Evolutionary conservation across 2,329 filamentous ascomycete genomes (phyloP), one percentile per base, ranked within the genome.

Genomic region (Ophiostoma fasciatum): DNA sequence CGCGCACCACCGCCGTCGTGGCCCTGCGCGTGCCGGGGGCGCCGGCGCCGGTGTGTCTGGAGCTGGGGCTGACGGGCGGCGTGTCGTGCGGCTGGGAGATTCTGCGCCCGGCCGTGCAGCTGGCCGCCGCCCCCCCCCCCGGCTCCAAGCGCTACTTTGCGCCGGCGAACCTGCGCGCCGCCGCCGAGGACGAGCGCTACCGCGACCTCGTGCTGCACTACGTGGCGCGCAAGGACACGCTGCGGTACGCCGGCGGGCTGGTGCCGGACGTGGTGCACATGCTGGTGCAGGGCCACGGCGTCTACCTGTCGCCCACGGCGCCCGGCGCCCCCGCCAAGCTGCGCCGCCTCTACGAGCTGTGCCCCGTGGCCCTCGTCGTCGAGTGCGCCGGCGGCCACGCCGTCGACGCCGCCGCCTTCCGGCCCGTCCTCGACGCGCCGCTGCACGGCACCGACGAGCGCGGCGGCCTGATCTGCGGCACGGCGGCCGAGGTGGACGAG

Each of bases 191-290:
- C 30, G 46, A 51, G 6, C 44, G 45, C 20, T 78, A 77, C 49
- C 58, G 62, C 50, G 39, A 34, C 0, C 58, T 77, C 0, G 53
- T 77, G 5, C 52, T 54, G 18, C 50, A 56, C 5, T 75, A 63
- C 40, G 63, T 77, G 7, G 31, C 42, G n/a, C 49, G 63, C 28
- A 61, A 61, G 45, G 77, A 74, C 48, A 75, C 72, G 1, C 55
- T 78, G 26, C 57, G 73, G 3, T 78, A 77, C 45, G 63, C 62
- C 14, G 73, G 73, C 0, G 73, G 73, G 0, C 51, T 78, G 4
- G 72, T 78, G 4, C 73, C 73, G 0, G 73, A 78, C 37, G 54
- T 77, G 0, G 64, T 68, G 11, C 73, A 77, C 39, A 61, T 64
- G 4, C 53, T 78, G 7, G 63, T 68, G 40, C 76, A 77, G 50